phyloP scores from a whole-genome alignment of 1,284 basidiomycete genomes.

The Limonomyces culmigenus region DNA sequence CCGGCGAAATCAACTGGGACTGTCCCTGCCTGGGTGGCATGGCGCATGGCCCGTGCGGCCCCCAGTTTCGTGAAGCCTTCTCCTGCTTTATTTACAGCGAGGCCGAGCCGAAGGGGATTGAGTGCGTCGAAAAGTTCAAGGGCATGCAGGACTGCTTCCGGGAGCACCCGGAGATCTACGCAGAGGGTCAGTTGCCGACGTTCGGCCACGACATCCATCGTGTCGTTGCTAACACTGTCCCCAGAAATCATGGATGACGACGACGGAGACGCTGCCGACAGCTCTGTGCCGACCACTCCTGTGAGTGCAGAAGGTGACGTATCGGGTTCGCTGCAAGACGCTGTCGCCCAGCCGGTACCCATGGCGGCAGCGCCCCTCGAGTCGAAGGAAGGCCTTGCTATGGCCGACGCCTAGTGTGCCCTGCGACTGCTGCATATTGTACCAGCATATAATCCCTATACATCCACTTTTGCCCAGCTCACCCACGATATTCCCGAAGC shows the following conservation, averaged over 20 bases:
- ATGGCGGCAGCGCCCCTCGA: too few species aligned
- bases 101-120: conserved; percentile 92
- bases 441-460: too few species aligned
- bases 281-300: too few species aligned
- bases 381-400: too few species aligned
- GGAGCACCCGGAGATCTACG: conserved; percentile 89
- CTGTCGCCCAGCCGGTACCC: too few species aligned
- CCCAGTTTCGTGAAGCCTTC: conserved; percentile 91
- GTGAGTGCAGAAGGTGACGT: too few species aligned
- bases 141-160: conserved; percentile 98
- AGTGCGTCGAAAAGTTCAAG: conserved; percentile 97
- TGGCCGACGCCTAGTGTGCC: too few species aligned
- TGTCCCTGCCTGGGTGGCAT: conserved; percentile 96
- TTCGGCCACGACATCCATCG: not conserved
- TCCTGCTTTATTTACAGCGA: conserved; percentile 95
- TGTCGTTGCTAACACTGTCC: not conserved
- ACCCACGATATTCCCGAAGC: too few species aligned
- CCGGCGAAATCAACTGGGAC: conserved; percentile 98
- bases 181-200: conserved; percentile 48
- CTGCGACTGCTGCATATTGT: too few species aligned
- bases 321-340: too few species aligned
- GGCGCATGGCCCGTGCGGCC: conserved; percentile 93
- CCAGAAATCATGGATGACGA: conserved; percentile 10
- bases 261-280: conserved; percentile 7
- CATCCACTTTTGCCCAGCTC: too few species aligned